Base-by-base conservation (phyloP, 768 basidiomycete species). In the Russula griseocarnosa region DNA sequence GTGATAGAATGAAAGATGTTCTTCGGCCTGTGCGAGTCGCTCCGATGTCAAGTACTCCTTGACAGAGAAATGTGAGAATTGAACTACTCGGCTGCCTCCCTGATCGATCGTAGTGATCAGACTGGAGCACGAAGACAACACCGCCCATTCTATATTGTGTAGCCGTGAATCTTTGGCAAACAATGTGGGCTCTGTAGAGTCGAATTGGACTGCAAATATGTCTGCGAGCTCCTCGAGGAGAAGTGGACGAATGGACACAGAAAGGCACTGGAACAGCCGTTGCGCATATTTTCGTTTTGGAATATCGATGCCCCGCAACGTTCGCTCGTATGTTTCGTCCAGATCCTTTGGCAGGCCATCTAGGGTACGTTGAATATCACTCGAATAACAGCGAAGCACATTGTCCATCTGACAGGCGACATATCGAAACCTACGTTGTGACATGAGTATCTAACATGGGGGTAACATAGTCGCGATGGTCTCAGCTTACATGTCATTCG, bases 11-110 rank as follows among this genome's bases (percentile, higher is more conserved):
- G 55, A 55, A 20, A 55, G 14, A 40, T 42, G 9, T 26, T 9
- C 13, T 42, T 24, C 22, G 18, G 55, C 36, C 22, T 40, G 3
- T 24, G 40, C 38, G 16, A 55, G 38, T 8, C 36, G 55, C 24
- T 40, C 38, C 16, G 55, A 55, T 42, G 55, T 40, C 55, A 55
- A 42, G 36, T 11, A 55, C 9, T 55, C 55, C 38, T 42, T 55
- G 40, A 55, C 38, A 3, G 55, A 55, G 5, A 42, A 55, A 20
- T 55, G 55, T 1, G 38, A 8, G 28, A 55, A 55, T 18, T 55
- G 55, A 1, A 55, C 55, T 2, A 28, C 26, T 28, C 9, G 38
- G 26, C 16, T 20, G 11, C 36, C 26, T 5, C 26, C 40, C 13
- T 28, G 38, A 28, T 55, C 20, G 55, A 11, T 36, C 8, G 26